Conservation (phyloP, 2,329 filamentous ascomycete genomes). For the Reticulascus tulasneorum region DNA sequence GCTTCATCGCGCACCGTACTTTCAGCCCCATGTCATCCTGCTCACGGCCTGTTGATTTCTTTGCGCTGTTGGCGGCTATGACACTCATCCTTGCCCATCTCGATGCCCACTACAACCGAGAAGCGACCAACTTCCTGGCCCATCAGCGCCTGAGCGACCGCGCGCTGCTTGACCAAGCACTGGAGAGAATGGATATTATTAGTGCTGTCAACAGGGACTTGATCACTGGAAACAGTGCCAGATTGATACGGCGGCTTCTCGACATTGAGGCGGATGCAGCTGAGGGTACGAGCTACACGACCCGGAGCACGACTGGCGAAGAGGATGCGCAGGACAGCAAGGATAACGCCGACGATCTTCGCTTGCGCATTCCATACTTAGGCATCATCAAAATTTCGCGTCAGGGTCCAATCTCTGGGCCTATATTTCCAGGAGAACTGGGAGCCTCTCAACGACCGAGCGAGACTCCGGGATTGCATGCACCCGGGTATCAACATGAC, state of each 20-base stretch:
- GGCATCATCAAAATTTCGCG: no score
- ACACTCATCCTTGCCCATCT: constrained; percentile 32
- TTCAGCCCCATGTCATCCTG: constrained; percentile 22
- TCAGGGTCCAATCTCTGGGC: no score
- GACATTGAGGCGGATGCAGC: constrained; percentile 3
- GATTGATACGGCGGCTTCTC: constrained; percentile 22
- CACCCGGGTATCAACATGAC: no score
- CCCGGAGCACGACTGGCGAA: no score
- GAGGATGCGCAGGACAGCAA: no score
- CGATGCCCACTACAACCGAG: constrained; percentile 27
- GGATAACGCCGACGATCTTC: no score
- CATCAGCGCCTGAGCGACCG: constrained; percentile 35
- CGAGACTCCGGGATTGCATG: no score
- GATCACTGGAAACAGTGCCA: constrained; percentile 21
- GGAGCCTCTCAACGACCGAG: no score
- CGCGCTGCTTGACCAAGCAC: constrained; percentile 29
- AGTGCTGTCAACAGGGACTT: constrained; percentile 20
- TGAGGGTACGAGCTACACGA: no score
- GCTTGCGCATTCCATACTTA: no score
- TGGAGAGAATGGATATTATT: constrained; percentile 28
- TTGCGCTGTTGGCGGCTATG: constrained; percentile 31
- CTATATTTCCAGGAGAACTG: no score
- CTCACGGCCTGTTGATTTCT: constrained; percentile 30
- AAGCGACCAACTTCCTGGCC: constrained; percentile 24
- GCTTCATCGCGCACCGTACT: constrained; percentile 26